These are phyloP conservation scores for Pseudogymnoascus verrucosus DNA, from an alignment of 2,329 filamentous ascomycete genomes.

Conservation along the genomic window DNA sequence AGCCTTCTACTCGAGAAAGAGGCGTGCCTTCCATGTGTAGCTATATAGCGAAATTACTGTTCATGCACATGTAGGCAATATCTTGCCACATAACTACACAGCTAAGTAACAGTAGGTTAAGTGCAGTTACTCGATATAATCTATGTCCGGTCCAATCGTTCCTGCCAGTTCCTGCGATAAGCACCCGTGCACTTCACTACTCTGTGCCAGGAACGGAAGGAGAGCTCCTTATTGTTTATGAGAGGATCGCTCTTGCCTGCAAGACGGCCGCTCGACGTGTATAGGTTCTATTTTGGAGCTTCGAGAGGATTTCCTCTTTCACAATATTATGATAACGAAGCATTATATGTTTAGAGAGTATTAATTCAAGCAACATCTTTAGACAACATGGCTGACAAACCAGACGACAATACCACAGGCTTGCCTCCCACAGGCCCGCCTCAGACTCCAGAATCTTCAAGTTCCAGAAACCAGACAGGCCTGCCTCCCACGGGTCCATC, in stretches of 20 bases:
- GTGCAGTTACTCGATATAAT: neutral
- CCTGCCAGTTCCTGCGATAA: neutral
- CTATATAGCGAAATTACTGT: neutral
- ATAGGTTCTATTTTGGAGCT: neutral
- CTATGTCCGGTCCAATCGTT: neutral
- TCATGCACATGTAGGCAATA: neutral
- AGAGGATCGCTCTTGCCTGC: neutral
- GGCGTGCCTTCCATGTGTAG: neutral
- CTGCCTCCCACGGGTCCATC: neutral
- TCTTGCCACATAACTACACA: neutral
- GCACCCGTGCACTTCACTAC: neutral
- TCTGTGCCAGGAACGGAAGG: neutral
- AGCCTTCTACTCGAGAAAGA: neutral
- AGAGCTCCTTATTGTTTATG: neutral
- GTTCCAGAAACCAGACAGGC: neutral
- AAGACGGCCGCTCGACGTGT: neutral
- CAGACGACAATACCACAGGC: neutral
- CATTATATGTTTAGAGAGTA: neutral
- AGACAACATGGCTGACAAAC: neutral
- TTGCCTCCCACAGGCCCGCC: neutral
- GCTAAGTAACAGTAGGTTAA: neutral
- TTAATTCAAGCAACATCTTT: neutral
- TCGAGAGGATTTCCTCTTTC: neutral
- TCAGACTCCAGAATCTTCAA: neutral
- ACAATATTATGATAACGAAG: neutral